phyloP scores from a whole-genome alignment of 441 rosid genomes.

The Jatropha multifida region DNA sequence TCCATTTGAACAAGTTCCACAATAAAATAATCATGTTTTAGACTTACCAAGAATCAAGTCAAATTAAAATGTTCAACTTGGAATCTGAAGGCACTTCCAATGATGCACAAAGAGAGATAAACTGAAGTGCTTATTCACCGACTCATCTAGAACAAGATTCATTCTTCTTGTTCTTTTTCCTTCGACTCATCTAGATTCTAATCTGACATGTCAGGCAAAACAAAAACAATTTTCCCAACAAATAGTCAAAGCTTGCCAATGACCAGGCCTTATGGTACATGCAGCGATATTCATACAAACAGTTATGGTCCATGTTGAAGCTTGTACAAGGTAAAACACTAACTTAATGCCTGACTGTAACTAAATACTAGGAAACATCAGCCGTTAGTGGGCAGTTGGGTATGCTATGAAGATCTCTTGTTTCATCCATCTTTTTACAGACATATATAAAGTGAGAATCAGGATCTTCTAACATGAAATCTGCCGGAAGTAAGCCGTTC shows the following conservation, averaged over 20 bases:
- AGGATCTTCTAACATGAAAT: constrained; percentile 80
- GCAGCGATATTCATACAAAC: constrained; percentile 18
- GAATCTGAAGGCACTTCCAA: not conserved
- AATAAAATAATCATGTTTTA: not conserved
- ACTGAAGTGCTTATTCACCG: not conserved
- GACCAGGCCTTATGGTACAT: constrained; percentile 22
- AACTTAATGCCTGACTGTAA: constrained; percentile 9
- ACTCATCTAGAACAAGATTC: not conserved
- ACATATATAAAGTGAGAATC: constrained; percentile 84
- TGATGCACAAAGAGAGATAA: constrained; percentile 6
- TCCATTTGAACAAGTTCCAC: not conserved
- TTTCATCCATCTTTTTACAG: constrained; percentile 57
- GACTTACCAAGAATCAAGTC: not conserved
- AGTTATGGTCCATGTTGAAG: constrained; percentile 5
- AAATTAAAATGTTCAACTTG: not conserved
- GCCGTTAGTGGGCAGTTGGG: constrained; percentile 42
- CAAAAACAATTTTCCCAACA: constrained; percentile 15
- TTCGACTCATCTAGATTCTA: constrained; percentile 8
- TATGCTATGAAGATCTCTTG: constrained; percentile 25
- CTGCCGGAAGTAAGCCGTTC: constrained; percentile 59
- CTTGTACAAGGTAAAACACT: not conserved
- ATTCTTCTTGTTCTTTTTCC: not conserved
- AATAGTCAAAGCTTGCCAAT: constrained; percentile 16
- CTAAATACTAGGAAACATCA: constrained; percentile 33
- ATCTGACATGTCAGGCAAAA: not conserved